These are phyloP conservation scores for Sporothrix sp. DNA, from an alignment of 2,329 filamentous ascomycete species.

Conservation along the genomic window DNA sequence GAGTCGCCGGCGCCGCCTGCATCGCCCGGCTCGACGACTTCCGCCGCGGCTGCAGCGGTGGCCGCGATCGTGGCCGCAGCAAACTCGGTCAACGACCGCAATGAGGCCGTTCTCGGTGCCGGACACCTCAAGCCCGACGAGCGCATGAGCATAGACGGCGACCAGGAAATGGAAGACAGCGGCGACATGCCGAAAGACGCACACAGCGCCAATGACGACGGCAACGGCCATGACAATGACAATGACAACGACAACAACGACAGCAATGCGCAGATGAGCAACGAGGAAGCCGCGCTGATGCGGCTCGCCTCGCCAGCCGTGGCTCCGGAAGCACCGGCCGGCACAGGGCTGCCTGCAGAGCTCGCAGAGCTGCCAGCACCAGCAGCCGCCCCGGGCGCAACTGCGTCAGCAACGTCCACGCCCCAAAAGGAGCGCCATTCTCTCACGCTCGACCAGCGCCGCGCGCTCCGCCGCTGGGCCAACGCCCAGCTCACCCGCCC, in stretches of 20 bases:
- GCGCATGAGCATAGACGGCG: neutral
- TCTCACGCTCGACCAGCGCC: conserved; percentile 52
- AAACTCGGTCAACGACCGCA: neutral
- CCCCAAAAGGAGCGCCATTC: conserved; percentile 45
- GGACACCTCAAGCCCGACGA: neutral
- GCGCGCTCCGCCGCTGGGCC: conserved; percentile 50
- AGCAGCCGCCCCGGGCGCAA: too few relatives aligned
- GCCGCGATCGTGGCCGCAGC: conserved; percentile 8
- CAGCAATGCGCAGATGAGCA: neutral
- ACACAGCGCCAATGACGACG: neutral
- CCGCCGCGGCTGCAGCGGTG: conserved; percentile 7
- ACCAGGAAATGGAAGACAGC: neutral
- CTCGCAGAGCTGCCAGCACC: neutral
- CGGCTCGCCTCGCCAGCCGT: too few relatives aligned
- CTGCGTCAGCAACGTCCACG: conserved; percentile 14
- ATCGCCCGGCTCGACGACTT: neutral
- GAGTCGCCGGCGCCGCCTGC: conserved; percentile 10
- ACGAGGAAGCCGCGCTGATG: neutral
- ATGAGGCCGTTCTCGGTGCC: neutral
- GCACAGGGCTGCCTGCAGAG: too few relatives aligned
- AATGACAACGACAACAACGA: neutral
- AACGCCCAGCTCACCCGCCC: conserved; percentile 46
- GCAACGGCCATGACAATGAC: neutral
- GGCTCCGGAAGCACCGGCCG: too few relatives aligned
- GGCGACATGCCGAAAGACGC: too few relatives aligned